These are phyloP conservation scores for Retiboletus flavoniger DNA, from an alignment of 1,284 basidiomycete genomes.

Conservation along the genomic window DNA sequence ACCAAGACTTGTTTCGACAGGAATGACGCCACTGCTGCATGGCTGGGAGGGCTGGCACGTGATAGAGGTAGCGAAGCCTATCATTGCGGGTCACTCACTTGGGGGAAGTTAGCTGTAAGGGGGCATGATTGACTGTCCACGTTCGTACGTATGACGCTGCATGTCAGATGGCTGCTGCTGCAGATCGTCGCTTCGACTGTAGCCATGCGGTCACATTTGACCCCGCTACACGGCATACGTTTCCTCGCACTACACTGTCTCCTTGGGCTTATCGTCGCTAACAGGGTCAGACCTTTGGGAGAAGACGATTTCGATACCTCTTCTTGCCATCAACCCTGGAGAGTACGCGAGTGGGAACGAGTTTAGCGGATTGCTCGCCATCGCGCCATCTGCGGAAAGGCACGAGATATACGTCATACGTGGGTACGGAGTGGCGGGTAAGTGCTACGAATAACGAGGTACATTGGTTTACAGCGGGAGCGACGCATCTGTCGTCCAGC, in stretches of 20 bases:
- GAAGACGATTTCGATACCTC: constrained; percentile 33
- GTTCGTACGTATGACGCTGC: background rate
- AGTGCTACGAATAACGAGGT: background rate
- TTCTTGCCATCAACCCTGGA: constrained; percentile 42
- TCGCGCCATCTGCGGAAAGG: constrained; percentile 15
- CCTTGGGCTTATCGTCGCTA: background rate
- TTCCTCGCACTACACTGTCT: background rate
- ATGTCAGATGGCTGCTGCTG: constrained; percentile 26
- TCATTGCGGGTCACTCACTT: constrained; percentile 38
- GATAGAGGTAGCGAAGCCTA: constrained; percentile 23
- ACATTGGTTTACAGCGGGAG: constrained; percentile 44
- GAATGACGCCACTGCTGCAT: background rate
- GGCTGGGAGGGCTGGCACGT: constrained; percentile 25
- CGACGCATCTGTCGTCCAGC: constrained; percentile 64
- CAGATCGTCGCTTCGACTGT: constrained; percentile 24
- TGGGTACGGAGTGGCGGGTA: background rate
- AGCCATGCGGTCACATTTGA: constrained; percentile 31
- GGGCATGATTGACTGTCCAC: background rate
- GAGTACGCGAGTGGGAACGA: constrained; percentile 37
- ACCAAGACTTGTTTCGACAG: background rate
- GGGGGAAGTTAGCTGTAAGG: constrained; percentile 36
- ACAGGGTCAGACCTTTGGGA: constrained; percentile 36
- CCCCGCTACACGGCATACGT: constrained; percentile 27
- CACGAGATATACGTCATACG: constrained; percentile 28
- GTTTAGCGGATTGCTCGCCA: constrained; percentile 26